Evolutionary conservation across 108 stramenopile genomes (phyloP).

Genomic region (Asterionellopsis glacialis): DNA sequence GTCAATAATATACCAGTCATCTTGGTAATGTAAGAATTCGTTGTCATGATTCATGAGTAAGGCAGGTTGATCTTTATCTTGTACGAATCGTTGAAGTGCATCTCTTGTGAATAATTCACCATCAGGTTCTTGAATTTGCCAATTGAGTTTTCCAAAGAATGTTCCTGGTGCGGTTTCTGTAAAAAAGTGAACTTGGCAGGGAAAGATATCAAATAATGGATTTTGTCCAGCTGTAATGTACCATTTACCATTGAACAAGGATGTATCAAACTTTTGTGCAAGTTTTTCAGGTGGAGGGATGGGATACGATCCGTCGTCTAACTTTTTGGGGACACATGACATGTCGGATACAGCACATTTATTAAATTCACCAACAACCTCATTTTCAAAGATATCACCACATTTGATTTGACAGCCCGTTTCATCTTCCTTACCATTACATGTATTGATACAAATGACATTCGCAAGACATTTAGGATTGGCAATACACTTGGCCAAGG

Average conservation of each 20-base stretch:
- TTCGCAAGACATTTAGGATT: constrained; percentile 94
- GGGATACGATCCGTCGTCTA: constrained; percentile 90
- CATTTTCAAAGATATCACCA: constrained; percentile 93
- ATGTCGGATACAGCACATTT: constrained; percentile 91
- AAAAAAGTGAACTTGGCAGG: constrained; percentile 98
- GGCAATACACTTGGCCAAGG: constrained; percentile 80
- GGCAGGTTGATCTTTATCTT: constrained; percentile 83
- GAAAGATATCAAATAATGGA: constrained; percentile 88
- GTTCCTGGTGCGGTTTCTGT: constrained; percentile 79
- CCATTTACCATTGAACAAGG: constrained; percentile 84
- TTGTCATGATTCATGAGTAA: constrained; percentile 95
- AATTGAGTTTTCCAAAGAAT: constrained; percentile 90
- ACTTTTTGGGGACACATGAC: constrained; percentile 86
- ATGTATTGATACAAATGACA: constrained; percentile 92
- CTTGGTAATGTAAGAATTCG: constrained; percentile 95
- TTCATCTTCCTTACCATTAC: constrained; percentile 83
- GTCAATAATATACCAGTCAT: constrained; percentile 97
- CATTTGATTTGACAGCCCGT: constrained; percentile 93
- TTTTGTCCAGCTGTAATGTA: constrained; percentile 95
- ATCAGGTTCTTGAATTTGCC: constrained; percentile 93
- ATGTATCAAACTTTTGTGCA: constrained; percentile 82
- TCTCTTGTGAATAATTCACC: constrained; percentile 94
- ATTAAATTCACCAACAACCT: constrained; percentile 95
- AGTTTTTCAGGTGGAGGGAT: constrained; percentile 54
- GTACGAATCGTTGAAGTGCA: constrained; percentile 85